phyloP scores from a whole-genome alignment of 805 yeast species.

The Kazachstania viticola region DNA sequence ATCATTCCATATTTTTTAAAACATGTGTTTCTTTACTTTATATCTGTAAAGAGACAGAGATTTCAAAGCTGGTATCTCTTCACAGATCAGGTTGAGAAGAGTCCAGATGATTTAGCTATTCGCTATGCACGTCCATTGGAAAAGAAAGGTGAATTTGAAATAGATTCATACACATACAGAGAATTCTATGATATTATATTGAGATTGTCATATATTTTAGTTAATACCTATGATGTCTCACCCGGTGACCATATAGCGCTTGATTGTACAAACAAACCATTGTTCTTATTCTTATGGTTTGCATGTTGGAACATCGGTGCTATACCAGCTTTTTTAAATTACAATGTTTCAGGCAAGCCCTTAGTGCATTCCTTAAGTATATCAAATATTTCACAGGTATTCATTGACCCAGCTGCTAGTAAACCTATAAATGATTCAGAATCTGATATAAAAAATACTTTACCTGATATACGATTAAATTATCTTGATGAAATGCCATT shows the following conservation, averaged over 20 bases:
- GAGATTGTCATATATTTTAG: slow-evolving; percentile 53
- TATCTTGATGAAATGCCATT: slow-evolving; percentile 44
- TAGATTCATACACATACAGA: slow-evolving; percentile 56
- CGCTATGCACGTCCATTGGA: slow-evolving; percentile 37
- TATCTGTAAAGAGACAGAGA: slow-evolving; percentile 16
- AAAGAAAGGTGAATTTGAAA: slow-evolving; percentile 44
- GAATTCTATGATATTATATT: slow-evolving; percentile 58
- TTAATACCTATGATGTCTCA: slow-evolving; percentile 49
- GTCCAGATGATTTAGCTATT: slow-evolving; percentile 48
- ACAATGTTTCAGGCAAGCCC: slow-evolving; percentile 61
- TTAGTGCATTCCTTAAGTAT: slow-evolving; percentile 69
- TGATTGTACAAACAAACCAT: slow-evolving; percentile 72
- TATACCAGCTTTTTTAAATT: slow-evolving; percentile 75
- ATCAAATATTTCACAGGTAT: slow-evolving; percentile 50
- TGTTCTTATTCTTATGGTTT: slow-evolving; percentile 69
- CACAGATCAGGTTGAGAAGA: slow-evolving; percentile 39
- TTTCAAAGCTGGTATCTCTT: slow-evolving; percentile 61
- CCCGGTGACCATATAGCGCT: slow-evolving; percentile 62
- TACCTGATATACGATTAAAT: slow-evolving; percentile 34
- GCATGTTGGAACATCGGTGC: slow-evolving; percentile 91
- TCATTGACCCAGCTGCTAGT: slow-evolving; percentile 64
- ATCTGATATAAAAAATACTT: slow-evolving; percentile 25
- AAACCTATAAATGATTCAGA: slow-evolving; percentile 41
- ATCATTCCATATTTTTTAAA: slow-evolving; percentile 35
- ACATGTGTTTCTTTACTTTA: slow-evolving; percentile 31